Evolutionary conservation across 164 flowering plant species (phyloP), one percentile per base, ranked within the genome.

Genomic region (Chloranthus sessilifolius): DNA sequence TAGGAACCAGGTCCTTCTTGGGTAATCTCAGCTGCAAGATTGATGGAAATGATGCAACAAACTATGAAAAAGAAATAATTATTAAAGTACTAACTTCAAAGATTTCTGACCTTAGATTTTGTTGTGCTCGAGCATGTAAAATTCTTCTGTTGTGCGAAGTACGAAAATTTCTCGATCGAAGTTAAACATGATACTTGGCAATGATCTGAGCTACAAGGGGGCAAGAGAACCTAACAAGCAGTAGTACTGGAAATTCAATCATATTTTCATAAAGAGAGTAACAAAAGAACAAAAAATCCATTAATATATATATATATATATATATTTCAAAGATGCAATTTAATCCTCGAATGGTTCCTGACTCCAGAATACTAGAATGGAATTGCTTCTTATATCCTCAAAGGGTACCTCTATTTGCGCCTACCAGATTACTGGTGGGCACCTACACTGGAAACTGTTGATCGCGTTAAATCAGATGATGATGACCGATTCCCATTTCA

Each of bases 51-150:
- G 17, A 9, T 7, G 23, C 19, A 3, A 37, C n/a, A 33, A 41
- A 21, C 36, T 15, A 31, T 11, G 15, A 35, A 30, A 3, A 29
- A 21, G 3, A 35, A 39, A 10, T 48, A 17, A 11, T 2, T 5
- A 54, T 14, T n/a, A n/a, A 26, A 33, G 7, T 5, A 41, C 2
- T n/a, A 1, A 23, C 2, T 14, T 11, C n/a, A 10, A 4, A 17
- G 10, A 27, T n/a, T 26, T 26, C 60, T 30, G 2, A 87, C 89
- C 89, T 82, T 84, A 43, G 89, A 69, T 68, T 61, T 83, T 53
- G 85, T 77, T 20, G 71, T 72, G 58, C 81, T 71, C 89, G 85
- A 87, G 43, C 83, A 83, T 38, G 67, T 69, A 4, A 64, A 59
- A 49, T 37, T 62, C 38, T 74, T 66, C 29, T 17, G 45, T 30